Percentiles rank a stretch among this genome's conserved stretches.
phyloP scores from a whole-genome alignment of 176 grass and related monocot species.

The Poa annua region DNA sequence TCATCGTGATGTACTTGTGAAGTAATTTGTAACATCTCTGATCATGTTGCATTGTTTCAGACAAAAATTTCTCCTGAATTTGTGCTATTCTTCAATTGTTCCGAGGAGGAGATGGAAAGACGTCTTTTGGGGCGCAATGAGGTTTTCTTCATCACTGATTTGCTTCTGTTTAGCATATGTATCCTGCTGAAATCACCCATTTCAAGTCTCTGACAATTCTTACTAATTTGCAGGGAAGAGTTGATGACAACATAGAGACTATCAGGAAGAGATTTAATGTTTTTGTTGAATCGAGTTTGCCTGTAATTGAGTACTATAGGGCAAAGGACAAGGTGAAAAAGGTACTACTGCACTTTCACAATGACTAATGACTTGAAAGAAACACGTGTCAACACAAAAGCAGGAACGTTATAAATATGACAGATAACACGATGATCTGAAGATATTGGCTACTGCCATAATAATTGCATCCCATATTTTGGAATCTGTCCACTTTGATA shows the following conservation, averaged over 20 bases:
- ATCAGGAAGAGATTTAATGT: slow-evolving; percentile 92
- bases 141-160: slow-evolving; percentile 50
- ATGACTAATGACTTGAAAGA: background rate
- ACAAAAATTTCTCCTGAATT: slow-evolving; percentile 82
- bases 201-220: slow-evolving; percentile 31
- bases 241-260: slow-evolving; percentile 98
- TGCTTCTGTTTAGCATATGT: slow-evolving; percentile 14
- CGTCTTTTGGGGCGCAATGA: slow-evolving; percentile 86
- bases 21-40: slow-evolving; percentile 13
- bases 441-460: background rate
- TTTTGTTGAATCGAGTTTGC: slow-evolving; percentile 90
- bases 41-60: slow-evolving; percentile 47
- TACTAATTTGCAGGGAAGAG: slow-evolving; percentile 76
- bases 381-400: background rate
- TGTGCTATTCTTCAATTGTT: slow-evolving; percentile 89
- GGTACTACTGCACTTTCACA: slow-evolving; percentile 48
- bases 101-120: slow-evolving; percentile 87
- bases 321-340: slow-evolving; percentile 72
- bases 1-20: background rate
- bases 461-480: slow-evolving; percentile 12
- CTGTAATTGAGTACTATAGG: slow-evolving; percentile 84
- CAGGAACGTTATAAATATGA: background rate
- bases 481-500: slow-evolving; percentile 30
- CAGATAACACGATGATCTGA: background rate
- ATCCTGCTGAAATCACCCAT: background rate